phyloP scores from a whole-genome alignment of 2,329 filamentous ascomycete species.

The Fusarium cyanostomum region DNA sequence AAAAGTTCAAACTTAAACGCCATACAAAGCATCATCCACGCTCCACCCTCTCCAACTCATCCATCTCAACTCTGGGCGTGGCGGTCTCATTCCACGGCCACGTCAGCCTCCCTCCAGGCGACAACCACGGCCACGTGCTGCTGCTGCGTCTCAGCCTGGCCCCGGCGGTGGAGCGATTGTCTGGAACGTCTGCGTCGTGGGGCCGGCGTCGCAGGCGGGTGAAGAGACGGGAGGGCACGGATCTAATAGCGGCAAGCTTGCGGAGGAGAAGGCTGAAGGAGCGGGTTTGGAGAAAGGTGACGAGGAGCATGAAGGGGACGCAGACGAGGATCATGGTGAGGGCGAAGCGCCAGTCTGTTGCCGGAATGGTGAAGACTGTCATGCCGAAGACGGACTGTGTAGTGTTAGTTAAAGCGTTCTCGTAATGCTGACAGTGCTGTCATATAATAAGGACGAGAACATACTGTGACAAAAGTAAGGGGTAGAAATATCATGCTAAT shows the following conservation, averaged over 20 bases:
- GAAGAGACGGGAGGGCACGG: slow-evolving; percentile 9
- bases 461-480: slow-evolving; percentile 66
- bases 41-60: slow-evolving; percentile 24
- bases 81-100: slow-evolving; percentile 15
- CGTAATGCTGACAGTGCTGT: not conserved
- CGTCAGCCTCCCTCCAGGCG: slow-evolving; percentile 8
- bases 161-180: slow-evolving; percentile 31
- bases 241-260: slow-evolving; percentile 25
- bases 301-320: slow-evolving; percentile 59
- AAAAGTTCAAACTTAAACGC: not conserved
- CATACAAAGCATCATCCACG: slow-evolving; percentile 8
- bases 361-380: slow-evolving; percentile 55
- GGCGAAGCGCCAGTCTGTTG: slow-evolving; percentile 56
- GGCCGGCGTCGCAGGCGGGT: slow-evolving; percentile 9
- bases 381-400: slow-evolving; percentile 63
- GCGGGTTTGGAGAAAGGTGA: slow-evolving; percentile 57
- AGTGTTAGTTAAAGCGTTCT: not conserved
- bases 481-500: slow-evolving; percentile 70
- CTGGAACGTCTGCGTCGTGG: slow-evolving; percentile 32
- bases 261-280: slow-evolving; percentile 46
- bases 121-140: slow-evolving; percentile 3
- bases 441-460: slow-evolving; percentile 16
- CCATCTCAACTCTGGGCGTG: slow-evolving; percentile 1
- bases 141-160: slow-evolving; percentile 8
- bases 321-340: slow-evolving; percentile 73